Evolutionary conservation across 1,139 yeast genomes (phyloP).

Genomic region (Yarrowia galli): DNA sequence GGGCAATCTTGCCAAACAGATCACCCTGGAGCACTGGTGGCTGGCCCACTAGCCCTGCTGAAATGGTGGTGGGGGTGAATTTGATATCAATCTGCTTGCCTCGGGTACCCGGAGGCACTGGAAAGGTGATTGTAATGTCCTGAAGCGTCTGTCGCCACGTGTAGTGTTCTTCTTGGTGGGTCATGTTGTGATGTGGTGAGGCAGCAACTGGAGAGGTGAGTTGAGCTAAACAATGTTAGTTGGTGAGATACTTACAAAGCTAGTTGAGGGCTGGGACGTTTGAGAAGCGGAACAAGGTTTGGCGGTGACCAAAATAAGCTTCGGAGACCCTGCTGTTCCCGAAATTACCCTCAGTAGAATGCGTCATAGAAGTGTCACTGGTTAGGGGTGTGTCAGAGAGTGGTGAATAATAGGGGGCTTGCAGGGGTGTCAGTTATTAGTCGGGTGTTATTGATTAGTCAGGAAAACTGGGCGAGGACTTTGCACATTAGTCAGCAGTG

Average conservation of each 20-base stretch:
- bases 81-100: slow-evolving; percentile 51
- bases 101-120: slow-evolving; percentile 51
- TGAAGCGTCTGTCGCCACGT: slow-evolving; percentile 55
- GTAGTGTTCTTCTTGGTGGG: slow-evolving; percentile 42
- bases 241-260: no score
- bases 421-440: no score
- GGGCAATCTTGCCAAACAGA: slow-evolving; percentile 49
- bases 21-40: slow-evolving; percentile 49
- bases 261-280: not conserved
- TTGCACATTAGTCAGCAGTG: no score
- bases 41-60: slow-evolving; percentile 46
- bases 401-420: no score
- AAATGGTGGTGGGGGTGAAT: slow-evolving; percentile 46
- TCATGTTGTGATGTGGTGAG: not conserved
- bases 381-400: not conserved
- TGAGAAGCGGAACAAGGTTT: not conserved
- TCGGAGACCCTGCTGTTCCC: slow-evolving; percentile 2
- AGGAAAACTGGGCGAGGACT: no score
- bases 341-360: slow-evolving; percentile 17
- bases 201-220: not conserved
- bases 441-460: no score
- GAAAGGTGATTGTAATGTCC: slow-evolving; percentile 53
- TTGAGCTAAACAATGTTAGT: no score
- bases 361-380: not conserved
- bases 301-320: not conserved